Evolutionary conservation across 495 filamentous ascomycete species (phyloP), one percentile per base, ranked within the genome.

Genomic region (Hypoxylon fragiforme): DNA sequence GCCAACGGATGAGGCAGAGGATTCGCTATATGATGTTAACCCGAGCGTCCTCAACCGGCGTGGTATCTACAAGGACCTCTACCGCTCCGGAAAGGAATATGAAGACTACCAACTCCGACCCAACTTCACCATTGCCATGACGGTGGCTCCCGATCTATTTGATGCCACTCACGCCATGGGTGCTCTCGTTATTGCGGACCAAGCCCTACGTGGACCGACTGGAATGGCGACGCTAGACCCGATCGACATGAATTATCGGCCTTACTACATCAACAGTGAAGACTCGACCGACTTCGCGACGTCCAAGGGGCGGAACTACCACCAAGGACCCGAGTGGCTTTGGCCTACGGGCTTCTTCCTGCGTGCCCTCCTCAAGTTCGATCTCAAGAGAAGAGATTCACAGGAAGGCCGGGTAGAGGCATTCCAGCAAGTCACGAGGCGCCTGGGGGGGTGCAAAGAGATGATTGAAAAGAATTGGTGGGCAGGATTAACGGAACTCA

Each of bases 291-390:
- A 96, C 66, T 97, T 96, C 64, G 80, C 86, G 1, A 97, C 91
- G 0, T 83, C 86, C 48, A 97, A 97, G 63, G 95, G 95, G 11
- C 78, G 95, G 13, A 97, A 96, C 66, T 99, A 99, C 69, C 95
- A 99, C 67, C 94, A 97, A 70, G 95, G 95, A 1, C 95, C 95
- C 0, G 95, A 99, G 70, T 99, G 95, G 95, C 75, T 96, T n/a
- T 99, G 95, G 95, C 95, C 91, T 1, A 90, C 89, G 3, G 95
- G 95, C 6, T 99, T 88, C 78, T 97, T 92, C 76, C 77, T 97
- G 12, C 81, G 95, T 28, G 95, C 95, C 1, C 73, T 99, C 48
- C 75, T 97, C 43, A 86, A 89, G 67, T 97, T 97, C 64, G 92
- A 96, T 70, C 76, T 97, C 32, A 77, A 81, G 73, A 77, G 92